Evolutionary conservation across 345 rosid species (phyloP).

Genomic region (Salix viminalis): DNA sequence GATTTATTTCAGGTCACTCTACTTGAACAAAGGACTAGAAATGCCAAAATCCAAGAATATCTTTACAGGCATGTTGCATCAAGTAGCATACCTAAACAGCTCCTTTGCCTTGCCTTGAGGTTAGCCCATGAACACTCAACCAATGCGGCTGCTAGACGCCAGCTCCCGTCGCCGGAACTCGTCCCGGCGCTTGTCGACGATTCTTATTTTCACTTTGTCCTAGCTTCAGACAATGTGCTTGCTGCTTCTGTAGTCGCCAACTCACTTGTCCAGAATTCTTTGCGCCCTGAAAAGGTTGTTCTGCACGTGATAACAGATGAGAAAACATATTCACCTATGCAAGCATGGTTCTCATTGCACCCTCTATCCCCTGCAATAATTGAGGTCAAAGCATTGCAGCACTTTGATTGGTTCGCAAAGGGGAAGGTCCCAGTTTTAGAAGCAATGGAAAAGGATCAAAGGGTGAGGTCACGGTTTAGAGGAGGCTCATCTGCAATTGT

Average conservation of each 20-base stretch:
- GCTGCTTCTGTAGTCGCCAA: slow-evolving; percentile 85
- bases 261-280: slow-evolving; percentile 64
- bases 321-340: slow-evolving; percentile 95
- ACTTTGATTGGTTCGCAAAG: slow-evolving; percentile 90
- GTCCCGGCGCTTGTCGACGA: slow-evolving; percentile 84
- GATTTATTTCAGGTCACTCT: slow-evolving; percentile 43
- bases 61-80: slow-evolving; percentile 89
- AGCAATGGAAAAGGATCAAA: slow-evolving; percentile 96
- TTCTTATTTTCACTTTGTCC: slow-evolving; percentile 72
- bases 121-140: slow-evolving; percentile 82
- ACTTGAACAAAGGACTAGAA: slow-evolving; percentile 88
- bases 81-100: slow-evolving; percentile 92
- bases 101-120: slow-evolving; percentile 76
- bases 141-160: slow-evolving; percentile 93
- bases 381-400: slow-evolving; percentile 96
- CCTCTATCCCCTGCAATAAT: slow-evolving; percentile 70
- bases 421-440: slow-evolving; percentile 93
- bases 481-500: slow-evolving; percentile 91
- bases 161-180: slow-evolving; percentile 74
- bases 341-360: slow-evolving; percentile 97
- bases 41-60: slow-evolving; percentile 88
- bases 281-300: slow-evolving; percentile 60
- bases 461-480: slow-evolving; percentile 78
- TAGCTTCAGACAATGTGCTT: slow-evolving; percentile 89
- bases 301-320: slow-evolving; percentile 86